Conservation (phyloP, 2,329 filamentous ascomycete genomes). For the Diaporthe destruens region DNA sequence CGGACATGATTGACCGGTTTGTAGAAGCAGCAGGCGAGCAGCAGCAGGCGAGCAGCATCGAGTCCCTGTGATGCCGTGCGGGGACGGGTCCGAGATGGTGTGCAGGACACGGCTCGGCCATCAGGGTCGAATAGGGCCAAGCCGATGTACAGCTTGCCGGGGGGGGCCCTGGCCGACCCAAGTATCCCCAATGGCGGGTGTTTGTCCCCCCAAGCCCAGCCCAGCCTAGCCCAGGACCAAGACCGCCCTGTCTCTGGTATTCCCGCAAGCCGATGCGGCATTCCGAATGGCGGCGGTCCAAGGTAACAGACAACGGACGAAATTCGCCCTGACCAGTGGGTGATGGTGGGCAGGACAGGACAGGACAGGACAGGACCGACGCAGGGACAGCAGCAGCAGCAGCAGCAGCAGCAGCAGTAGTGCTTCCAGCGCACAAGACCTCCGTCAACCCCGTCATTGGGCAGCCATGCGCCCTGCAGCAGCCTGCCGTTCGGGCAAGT, state of each 20-base stretch:
- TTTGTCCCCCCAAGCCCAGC: neutral
- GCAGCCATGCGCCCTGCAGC: conserved; percentile 37
- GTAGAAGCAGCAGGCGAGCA: conserved; percentile 34
- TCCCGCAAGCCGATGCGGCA: conserved; percentile 32
- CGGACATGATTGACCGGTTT: conserved; percentile 30
- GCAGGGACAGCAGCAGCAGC: conserved; percentile 24
- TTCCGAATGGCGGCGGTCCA: conserved; percentile 30
- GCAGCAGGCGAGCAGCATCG: conserved; percentile 29
- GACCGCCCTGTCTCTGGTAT: conserved; percentile 14
- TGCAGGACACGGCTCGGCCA: conserved; percentile 34
- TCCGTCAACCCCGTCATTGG: conserved; percentile 32
- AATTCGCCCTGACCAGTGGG: conserved; percentile 27
- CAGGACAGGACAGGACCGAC: neutral
- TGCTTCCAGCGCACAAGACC: neutral
- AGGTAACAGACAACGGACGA: conserved; percentile 25
- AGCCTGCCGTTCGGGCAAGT: conserved; percentile 36
- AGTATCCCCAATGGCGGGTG: neutral
- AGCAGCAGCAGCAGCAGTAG: too few species aligned
- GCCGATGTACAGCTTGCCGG: conserved; percentile 26
- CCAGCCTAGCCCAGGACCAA: conserved; percentile 13
- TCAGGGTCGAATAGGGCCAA: conserved; percentile 33
- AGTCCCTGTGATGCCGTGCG: conserved; percentile 27
- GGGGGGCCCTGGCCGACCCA: neutral
- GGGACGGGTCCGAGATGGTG: conserved; percentile 36
- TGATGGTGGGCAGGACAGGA: too few species aligned